These are phyloP conservation scores for Fraxinus pennsylvanica DNA, from an alignment of 257 asterid genomes.

Conservation along the genomic window DNA sequence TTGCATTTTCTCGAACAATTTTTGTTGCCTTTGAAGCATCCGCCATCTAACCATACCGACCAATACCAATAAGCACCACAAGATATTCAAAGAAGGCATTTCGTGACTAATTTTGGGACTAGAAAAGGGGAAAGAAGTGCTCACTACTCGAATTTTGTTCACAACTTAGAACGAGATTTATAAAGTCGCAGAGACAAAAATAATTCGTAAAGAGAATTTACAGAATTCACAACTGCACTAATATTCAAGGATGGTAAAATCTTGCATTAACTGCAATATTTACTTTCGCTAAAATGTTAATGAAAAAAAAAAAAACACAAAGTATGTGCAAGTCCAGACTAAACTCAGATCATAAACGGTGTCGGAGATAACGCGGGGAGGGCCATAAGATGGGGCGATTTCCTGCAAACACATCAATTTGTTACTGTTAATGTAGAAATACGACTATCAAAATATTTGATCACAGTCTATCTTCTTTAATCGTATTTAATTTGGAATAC, in stretches of 20 bases:
- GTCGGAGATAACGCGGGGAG: slow-evolving; percentile 50
- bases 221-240: not conserved
- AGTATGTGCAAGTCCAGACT: not conserved
- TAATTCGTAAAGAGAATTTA: not conserved
- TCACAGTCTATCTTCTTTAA: not conserved
- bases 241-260: too few relatives aligned
- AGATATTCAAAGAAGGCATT: too few relatives aligned
- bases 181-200: not conserved
- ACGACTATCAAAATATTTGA: not conserved
- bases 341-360: slow-evolving; percentile 40
- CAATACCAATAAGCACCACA: too few relatives aligned
- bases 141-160: too few relatives aligned
- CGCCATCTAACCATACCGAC: too few relatives aligned
- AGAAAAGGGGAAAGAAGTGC: not conserved
- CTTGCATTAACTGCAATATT: not conserved
- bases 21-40: too few relatives aligned
- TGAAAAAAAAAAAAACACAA: not conserved
- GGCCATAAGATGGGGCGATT: slow-evolving; percentile 27
- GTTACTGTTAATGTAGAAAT: not conserved
- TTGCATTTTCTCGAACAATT: too few relatives aligned
- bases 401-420: slow-evolving; percentile 34
- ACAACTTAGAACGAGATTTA: too few relatives aligned
- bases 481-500: not conserved
- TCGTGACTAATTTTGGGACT: too few relatives aligned
- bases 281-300: not conserved